phyloP scores from a whole-genome alignment of 352 stramenopile species.

The Phytophthora citrophthora region DNA sequence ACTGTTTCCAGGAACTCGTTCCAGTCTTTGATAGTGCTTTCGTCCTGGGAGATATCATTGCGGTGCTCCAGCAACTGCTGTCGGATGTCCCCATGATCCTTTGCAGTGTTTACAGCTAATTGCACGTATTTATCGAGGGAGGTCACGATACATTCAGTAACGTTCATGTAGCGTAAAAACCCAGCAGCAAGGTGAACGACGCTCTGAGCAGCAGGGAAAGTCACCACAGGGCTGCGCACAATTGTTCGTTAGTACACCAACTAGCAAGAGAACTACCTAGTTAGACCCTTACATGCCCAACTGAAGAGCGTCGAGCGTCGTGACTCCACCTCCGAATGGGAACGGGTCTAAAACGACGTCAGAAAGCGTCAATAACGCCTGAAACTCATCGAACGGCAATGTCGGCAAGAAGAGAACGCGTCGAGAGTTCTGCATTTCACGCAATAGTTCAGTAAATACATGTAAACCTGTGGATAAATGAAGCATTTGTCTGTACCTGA shows the following conservation, averaged over 20 bases:
- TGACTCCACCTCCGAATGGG: slow-evolving; percentile 86
- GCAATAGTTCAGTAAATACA: too few species aligned
- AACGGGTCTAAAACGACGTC: slow-evolving; percentile 87
- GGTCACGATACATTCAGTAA: slow-evolving; percentile 47
- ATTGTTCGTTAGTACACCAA: not conserved
- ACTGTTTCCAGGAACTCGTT: slow-evolving; percentile 40
- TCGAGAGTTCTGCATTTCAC: slow-evolving; percentile 24
- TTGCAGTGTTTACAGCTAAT: slow-evolving; percentile 41
- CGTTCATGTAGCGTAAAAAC: slow-evolving; percentile 64
- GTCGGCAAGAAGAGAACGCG: slow-evolving; percentile 68
- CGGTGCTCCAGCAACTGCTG: slow-evolving; percentile 23
- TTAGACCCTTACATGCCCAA: slow-evolving; percentile 62
- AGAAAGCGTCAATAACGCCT: slow-evolving; percentile 52
- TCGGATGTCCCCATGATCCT: slow-evolving; percentile 27
- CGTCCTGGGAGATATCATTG: slow-evolving; percentile 36
- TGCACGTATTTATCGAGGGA: slow-evolving; percentile 51
- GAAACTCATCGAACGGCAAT: slow-evolving; percentile 62
- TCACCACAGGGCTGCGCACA: slow-evolving; percentile 57
- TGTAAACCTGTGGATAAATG: not conserved
- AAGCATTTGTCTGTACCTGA: slow-evolving; percentile 19
- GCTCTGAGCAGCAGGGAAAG: slow-evolving; percentile 54
- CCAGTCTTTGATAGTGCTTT: slow-evolving; percentile 42
- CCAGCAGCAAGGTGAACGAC: slow-evolving; percentile 65
- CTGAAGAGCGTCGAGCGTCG: slow-evolving; percentile 79
- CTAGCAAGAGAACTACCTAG: not conserved